A percentile compares a stretch with the other conserved stretches of the same genome.
phyloP scores from a whole-genome alignment of 2,329 filamentous ascomycete genomes.

The Sporothrix phasma region DNA sequence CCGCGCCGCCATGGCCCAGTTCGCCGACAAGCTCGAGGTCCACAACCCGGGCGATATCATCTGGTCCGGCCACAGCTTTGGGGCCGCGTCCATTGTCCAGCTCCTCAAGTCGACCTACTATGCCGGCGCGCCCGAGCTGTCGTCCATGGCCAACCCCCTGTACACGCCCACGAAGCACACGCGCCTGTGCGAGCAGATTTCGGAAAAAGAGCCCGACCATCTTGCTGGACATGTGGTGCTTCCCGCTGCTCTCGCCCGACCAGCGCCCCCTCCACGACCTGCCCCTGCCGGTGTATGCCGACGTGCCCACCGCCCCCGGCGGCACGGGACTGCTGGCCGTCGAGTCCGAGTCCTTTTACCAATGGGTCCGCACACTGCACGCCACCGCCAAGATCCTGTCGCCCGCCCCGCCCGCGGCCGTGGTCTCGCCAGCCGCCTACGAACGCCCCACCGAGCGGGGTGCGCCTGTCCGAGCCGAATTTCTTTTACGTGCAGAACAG shows the following conservation, averaged over 20 bases:
- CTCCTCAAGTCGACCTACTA: slow-evolving; percentile 74
- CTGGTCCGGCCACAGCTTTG: slow-evolving; percentile 75
- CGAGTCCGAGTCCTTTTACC: slow-evolving; percentile 67
- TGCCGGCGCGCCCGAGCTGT: slow-evolving; percentile 37
- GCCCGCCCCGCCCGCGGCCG: slow-evolving; percentile 37
- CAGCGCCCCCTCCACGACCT: slow-evolving; percentile 57
- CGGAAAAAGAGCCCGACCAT: slow-evolving; percentile 53
- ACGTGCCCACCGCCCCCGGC: slow-evolving; percentile 39
- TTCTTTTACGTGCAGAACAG: slow-evolving; percentile 65
- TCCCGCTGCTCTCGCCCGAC: slow-evolving; percentile 55
- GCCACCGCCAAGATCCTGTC: slow-evolving; percentile 58
- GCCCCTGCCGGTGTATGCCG: slow-evolving; percentile 58
- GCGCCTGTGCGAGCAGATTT: slow-evolving; percentile 55
- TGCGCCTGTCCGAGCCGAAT: slow-evolving; percentile 43
- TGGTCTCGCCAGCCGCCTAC: slow-evolving; percentile 33
- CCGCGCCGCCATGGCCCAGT: slow-evolving; percentile 43
- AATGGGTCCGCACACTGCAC: slow-evolving; percentile 65
- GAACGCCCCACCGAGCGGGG: slow-evolving; percentile 33
- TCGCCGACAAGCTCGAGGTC: slow-evolving; percentile 54
- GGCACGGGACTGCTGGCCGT: slow-evolving; percentile 57
- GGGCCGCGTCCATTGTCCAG: slow-evolving; percentile 63
- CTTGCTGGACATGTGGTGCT: slow-evolving; percentile 72
- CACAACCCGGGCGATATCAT: slow-evolving; percentile 61
- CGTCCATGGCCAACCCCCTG: slow-evolving; percentile 44
- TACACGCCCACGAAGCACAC: slow-evolving; percentile 49